These are phyloP conservation scores for Gaeumannomyces tritici DNA, from an alignment of 2,329 filamentous ascomycete genomes.

Conservation along the genomic window DNA sequence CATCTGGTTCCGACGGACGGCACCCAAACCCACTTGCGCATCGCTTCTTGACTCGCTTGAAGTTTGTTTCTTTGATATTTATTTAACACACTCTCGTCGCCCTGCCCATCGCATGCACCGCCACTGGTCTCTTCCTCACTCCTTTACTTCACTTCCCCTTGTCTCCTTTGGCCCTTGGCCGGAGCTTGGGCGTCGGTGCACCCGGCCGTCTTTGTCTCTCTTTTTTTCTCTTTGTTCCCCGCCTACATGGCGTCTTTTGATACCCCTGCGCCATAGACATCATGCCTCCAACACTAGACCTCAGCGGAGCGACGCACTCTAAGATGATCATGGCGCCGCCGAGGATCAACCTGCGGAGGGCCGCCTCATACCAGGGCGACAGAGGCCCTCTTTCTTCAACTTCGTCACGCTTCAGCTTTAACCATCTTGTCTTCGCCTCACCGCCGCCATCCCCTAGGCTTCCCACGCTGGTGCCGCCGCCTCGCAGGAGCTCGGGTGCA, in stretches of 20 bases:
- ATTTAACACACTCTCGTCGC: neutral
- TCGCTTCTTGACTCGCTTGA: neutral
- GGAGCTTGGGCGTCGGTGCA: neutral
- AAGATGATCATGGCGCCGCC: constrained; percentile 45
- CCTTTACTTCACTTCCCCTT: neutral
- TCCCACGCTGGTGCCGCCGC: constrained; percentile 52
- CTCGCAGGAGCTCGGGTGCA: constrained; percentile 50
- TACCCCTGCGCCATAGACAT: neutral
- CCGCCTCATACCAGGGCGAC: constrained; percentile 45
- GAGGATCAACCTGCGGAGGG: constrained; percentile 48
- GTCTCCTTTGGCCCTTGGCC: neutral
- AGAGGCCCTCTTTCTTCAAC: constrained; percentile 46
- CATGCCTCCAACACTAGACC: constrained; percentile 38
- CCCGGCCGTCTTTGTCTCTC: neutral
- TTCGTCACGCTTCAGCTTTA: constrained; percentile 55
- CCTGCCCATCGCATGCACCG: neutral
- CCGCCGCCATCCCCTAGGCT: constrained; percentile 64
- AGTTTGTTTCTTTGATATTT: neutral
- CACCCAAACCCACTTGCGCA: too few relatives aligned
- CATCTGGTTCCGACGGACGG: neutral
- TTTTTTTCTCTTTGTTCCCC: neutral
- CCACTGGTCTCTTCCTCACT: neutral
- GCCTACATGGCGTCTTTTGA: neutral
- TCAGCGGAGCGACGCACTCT: constrained; percentile 31
- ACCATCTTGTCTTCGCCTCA: constrained; percentile 55